Percentiles rank a stretch among this genome's conserved stretches.
These are phyloP conservation scores for Mucor plumbeus DNA, from an alignment of 371 early-diverging fungal species.

Conservation along the genomic window DNA sequence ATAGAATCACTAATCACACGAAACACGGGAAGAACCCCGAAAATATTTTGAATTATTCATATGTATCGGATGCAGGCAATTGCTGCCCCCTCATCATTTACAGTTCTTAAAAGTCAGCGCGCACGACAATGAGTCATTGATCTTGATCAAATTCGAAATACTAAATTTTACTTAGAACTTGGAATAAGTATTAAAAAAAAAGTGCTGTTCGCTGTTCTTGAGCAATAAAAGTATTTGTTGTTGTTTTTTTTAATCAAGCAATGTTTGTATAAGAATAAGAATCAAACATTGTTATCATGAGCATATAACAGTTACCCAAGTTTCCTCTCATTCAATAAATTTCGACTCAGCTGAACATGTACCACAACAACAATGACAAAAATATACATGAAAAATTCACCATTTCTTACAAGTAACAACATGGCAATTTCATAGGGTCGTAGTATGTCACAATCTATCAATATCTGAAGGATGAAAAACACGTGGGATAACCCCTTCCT, in stretches of 20 bases:
- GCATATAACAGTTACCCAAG: neutral
- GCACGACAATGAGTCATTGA: neutral
- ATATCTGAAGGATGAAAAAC: slow-evolving; percentile 7
- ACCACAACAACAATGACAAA: neutral
- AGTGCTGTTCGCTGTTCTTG: too few species aligned
- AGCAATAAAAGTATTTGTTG: too few species aligned
- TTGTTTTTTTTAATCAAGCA: neutral
- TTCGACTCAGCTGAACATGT: neutral
- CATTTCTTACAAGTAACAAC: neutral
- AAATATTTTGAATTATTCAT: neutral
- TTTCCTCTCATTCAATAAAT: neutral
- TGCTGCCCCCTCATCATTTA: slow-evolving; percentile 2
- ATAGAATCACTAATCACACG: neutral
- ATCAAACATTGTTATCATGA: neutral
- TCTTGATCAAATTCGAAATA: neutral
- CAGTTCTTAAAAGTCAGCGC: slow-evolving; percentile 1
- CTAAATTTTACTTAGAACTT: too few species aligned
- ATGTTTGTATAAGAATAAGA: too few species aligned
- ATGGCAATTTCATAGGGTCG: neutral
- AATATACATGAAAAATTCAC: neutral
- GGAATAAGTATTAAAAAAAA: too few species aligned
- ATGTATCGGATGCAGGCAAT: neutral
- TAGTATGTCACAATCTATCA: slow-evolving; percentile 3
- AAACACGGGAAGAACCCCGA: neutral
- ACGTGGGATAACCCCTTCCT: neutral